Evolutionary conservation across 2,329 filamentous ascomycete genomes (phyloP).

Genomic region (Laburnicola sp.): DNA sequence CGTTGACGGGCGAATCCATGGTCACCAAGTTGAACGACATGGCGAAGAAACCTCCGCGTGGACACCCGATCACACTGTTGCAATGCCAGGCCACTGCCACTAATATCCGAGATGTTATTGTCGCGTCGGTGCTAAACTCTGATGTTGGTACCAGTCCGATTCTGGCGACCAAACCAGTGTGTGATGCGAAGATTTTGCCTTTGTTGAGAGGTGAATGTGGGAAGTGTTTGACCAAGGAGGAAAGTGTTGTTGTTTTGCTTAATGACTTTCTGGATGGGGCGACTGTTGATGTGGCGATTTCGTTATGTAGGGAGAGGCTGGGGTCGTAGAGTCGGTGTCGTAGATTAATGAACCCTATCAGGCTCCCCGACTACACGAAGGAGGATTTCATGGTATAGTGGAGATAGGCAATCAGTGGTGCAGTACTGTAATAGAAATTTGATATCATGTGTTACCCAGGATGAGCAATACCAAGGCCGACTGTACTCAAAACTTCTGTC

Average conservation of each 20-base stretch:
- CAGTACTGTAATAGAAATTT: too few species aligned
- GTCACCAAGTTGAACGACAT: conserved; percentile 29
- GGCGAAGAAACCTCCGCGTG: conserved; percentile 21
- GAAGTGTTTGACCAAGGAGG: conserved; percentile 43
- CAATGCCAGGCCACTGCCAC: conserved; percentile 59
- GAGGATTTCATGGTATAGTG: too few species aligned
- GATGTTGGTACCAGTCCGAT: conserved; percentile 52
- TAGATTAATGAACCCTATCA: too few species aligned
- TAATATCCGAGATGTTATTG: conserved; percentile 53
- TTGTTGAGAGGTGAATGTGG: conserved; percentile 51
- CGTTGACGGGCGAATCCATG: conserved; percentile 35
- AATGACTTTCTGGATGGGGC: conserved; percentile 59
- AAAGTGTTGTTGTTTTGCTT: conserved; percentile 51
- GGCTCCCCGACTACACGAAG: too few species aligned
- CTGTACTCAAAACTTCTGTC: too few species aligned
- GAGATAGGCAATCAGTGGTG: too few species aligned
- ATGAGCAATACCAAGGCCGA: too few species aligned
- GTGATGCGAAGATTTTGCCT: conserved; percentile 54
- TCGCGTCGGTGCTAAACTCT: conserved; percentile 51
- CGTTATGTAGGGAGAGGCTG: conserved; percentile 47
- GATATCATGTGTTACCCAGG: too few species aligned
- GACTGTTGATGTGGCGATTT: conserved; percentile 52
- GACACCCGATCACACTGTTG: conserved; percentile 30
- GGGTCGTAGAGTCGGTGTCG: conserved; percentile 12
- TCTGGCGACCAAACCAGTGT: conserved; percentile 54